phyloP scores from a whole-genome alignment of 73 alveolate species.

The Effrenium voratum region DNA sequence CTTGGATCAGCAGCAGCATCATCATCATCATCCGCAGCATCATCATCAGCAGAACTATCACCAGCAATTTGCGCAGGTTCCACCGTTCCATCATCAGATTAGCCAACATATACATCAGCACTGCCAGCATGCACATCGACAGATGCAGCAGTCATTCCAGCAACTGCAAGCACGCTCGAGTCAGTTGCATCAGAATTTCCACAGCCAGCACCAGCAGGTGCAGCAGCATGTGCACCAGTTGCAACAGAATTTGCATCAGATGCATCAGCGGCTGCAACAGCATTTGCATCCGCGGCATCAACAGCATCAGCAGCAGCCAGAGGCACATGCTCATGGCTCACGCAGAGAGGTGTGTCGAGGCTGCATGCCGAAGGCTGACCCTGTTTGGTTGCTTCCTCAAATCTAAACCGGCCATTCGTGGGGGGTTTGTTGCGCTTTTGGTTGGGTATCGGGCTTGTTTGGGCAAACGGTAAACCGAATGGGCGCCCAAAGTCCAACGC shows the following conservation, averaged over 20 bases:
- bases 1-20: not conserved
- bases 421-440: no score
- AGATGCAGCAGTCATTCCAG: not conserved
- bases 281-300: slow-evolving; percentile 6
- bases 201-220: not conserved
- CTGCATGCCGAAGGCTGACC: no score
- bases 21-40: not conserved
- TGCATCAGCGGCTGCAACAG: slow-evolving; percentile 7
- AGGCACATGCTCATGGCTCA: not conserved
- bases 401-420: no score
- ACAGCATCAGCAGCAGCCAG: not conserved
- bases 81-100: not conserved
- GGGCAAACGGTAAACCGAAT: not conserved
- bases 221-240: not conserved
- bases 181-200: not conserved
- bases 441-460: no score
- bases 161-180: not conserved
- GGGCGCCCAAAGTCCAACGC: no score
- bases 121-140: not conserved
- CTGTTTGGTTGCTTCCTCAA: no score
- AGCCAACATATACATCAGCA: not conserved
- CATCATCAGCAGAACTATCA: not conserved
- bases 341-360: no score
- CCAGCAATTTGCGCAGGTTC: not conserved
- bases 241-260: not conserved